Evolutionary conservation across 352 stramenopile species (phyloP).

Genomic region (Globisporangium megalacanthum): DNA sequence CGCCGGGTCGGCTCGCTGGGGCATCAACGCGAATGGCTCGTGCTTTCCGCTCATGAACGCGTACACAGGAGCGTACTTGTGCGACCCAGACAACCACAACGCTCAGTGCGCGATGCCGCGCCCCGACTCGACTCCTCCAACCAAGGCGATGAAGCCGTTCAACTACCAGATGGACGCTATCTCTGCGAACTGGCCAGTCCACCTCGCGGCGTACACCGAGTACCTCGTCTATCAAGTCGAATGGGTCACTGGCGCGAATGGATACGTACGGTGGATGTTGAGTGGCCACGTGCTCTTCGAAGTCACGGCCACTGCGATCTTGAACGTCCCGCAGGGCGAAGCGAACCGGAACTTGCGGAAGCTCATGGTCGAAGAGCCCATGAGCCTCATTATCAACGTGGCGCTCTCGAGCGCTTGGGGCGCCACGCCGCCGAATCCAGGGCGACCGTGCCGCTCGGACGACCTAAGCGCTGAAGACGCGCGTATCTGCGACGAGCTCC

Average conservation of each 20-base stretch:
- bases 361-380: slow-evolving; percentile 80
- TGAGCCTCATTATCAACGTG: slow-evolving; percentile 94
- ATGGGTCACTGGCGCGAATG: slow-evolving; percentile 62
- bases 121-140: slow-evolving; percentile 38
- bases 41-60: slow-evolving; percentile 57
- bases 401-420: slow-evolving; percentile 90
- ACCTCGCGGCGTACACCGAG: slow-evolving; percentile 59
- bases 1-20: slow-evolving; percentile 37
- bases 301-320: slow-evolving; percentile 48
- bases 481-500: slow-evolving; percentile 74
- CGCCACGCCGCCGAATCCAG: slow-evolving; percentile 45
- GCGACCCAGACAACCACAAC: slow-evolving; percentile 58
- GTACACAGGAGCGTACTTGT: slow-evolving; percentile 58
- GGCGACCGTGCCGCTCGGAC: slow-evolving; percentile 38
- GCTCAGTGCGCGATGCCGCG: slow-evolving; percentile 31
- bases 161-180: slow-evolving; percentile 75
- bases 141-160: slow-evolving; percentile 55
- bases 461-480: slow-evolving; percentile 23
- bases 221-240: slow-evolving; percentile 64
- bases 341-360: slow-evolving; percentile 39
- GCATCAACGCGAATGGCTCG: slow-evolving; percentile 61
- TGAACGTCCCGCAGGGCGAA: slow-evolving; percentile 35
- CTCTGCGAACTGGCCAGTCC: slow-evolving; percentile 65
- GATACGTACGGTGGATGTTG: slow-evolving; percentile 68
- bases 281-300: slow-evolving; percentile 54